phyloP scores from a whole-genome alignment of 2,329 filamentous ascomycete genomes.

The Dactylellina sp. region DNA sequence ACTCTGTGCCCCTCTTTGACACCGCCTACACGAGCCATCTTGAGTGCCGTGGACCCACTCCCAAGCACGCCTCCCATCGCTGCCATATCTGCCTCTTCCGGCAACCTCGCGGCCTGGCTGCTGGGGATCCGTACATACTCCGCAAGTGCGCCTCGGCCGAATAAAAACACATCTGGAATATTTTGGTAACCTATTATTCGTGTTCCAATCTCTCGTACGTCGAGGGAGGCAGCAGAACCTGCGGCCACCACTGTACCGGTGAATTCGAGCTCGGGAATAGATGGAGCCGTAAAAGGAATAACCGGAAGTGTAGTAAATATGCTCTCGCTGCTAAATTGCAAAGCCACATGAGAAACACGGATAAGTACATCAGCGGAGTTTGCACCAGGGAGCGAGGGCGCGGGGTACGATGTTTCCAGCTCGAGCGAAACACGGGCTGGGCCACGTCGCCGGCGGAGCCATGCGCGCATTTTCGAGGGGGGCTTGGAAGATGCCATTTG shows the following conservation, averaged over 20 bases:
- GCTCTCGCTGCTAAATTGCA: constrained; percentile 37
- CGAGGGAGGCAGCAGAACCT: constrained; percentile 21
- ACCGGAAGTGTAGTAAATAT: constrained; percentile 17
- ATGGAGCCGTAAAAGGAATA: constrained; percentile 13
- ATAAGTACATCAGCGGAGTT: constrained; percentile 22
- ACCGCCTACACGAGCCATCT: constrained; percentile 26
- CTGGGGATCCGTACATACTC: constrained; percentile 18
- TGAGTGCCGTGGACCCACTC: constrained; percentile 22
- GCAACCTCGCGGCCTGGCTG: constrained; percentile 11
- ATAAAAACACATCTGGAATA: constrained; percentile 7
- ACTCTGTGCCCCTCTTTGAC: constrained; percentile 25
- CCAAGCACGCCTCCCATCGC: constrained; percentile 13
- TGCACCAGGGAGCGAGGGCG: not conserved
- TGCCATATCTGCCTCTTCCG: constrained; percentile 6
- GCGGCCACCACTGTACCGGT: constrained; percentile 35
- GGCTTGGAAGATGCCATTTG: not conserved
- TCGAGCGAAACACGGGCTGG: not conserved
- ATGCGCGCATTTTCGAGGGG: constrained; percentile 1
- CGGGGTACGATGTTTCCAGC: constrained; percentile 1
- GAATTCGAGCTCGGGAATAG: constrained; percentile 42
- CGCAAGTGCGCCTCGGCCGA: constrained; percentile 9
- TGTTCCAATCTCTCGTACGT: constrained; percentile 28
- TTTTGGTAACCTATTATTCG: not conserved
- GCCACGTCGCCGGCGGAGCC: constrained; percentile 5
- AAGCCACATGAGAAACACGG: constrained; percentile 37